Base-by-base conservation (phyloP, 768 basidiomycete genomes). In the Russula brevipes region DNA sequence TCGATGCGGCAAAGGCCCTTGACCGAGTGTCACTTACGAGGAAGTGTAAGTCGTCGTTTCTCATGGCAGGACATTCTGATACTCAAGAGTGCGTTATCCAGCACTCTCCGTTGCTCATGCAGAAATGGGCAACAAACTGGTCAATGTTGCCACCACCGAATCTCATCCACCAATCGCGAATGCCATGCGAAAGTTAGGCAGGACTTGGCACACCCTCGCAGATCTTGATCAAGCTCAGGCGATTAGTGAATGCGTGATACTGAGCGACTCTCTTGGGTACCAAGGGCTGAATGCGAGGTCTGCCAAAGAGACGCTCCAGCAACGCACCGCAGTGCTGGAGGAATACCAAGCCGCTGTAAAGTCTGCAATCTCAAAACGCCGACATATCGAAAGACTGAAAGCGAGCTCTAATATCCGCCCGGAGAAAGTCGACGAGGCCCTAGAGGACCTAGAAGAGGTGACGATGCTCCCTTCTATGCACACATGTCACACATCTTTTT, bases 211-310 rank as follows among this genome's bases (percentile, higher is more conserved):
- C 71, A 89, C 84, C 72, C 75, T 95, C 16, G 86, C 92, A 2
- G 94, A 95, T 71, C 82, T 97, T 61, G 88, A 93, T 68, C 88
- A 91, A 65, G 90, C 93, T 3, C 92, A 97, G 74, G 86, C 92
- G 38, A 90, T 94, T 64, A 94, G 89, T 69, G 96, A 98, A 80
- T 93, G 91, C 69, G 92, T 98, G 35, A 88, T 98, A 47, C 76
- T 99, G 33, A 95, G 94, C n/a, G 97, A 99, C 74, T 88, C 93
- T 0, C 78, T 98, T 57, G 94, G 94, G 2, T 99, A 99, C 74
- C 95, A 98, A 74, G 91, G 94, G 19, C 81, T 95, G 77, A 98
- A 99, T 70, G 94, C 97, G n/a, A 83, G 89, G 50, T 92, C 95
- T 19, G 97, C 97, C 1, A 98, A 97, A 73, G 94, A 96, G 73